A percentile compares a stretch with the other conserved stretches of the same genome.
phyloP scores from a whole-genome alignment of 345 rosid genomes.

The Melaleuca alternifolia region DNA sequence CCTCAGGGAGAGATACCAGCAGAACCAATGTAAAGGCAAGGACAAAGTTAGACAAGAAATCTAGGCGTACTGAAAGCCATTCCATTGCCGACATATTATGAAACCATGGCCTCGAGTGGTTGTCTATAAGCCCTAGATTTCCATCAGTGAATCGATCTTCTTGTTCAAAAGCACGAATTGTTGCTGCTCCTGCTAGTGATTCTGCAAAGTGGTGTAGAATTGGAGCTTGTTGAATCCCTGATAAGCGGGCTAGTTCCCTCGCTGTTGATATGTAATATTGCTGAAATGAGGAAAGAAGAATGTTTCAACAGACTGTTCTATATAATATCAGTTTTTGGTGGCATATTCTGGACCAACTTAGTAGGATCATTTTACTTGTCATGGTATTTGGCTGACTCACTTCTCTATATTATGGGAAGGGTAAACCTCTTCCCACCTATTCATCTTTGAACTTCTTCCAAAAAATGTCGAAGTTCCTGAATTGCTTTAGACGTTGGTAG shows the following conservation, averaged over 20 bases:
- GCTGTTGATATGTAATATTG: constrained; percentile 89
- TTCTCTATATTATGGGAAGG: not conserved
- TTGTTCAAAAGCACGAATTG: constrained; percentile 82
- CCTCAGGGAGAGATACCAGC: constrained; percentile 87
- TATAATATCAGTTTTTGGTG: not conserved
- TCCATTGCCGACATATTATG: constrained; percentile 83
- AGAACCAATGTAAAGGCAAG: constrained; percentile 81
- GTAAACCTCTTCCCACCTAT: not conserved
- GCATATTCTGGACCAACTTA: not conserved
- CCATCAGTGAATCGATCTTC: constrained; percentile 47
- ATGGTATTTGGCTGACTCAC: not conserved
- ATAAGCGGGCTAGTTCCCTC: constrained; percentile 82
- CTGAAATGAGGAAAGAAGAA: constrained; percentile 16
- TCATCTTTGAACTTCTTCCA: not conserved
- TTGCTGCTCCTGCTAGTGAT: constrained; percentile 81
- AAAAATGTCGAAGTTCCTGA: not conserved
- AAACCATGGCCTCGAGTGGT: constrained; percentile 91
- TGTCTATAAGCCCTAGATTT: constrained; percentile 62
- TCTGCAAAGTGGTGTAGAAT: constrained; percentile 95
- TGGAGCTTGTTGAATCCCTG: constrained; percentile 80
- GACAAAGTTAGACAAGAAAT: constrained; percentile 77
- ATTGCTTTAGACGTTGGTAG: not conserved
- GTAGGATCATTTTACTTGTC: not conserved
- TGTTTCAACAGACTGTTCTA: not conserved
- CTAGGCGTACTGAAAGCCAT: constrained; percentile 90